These are phyloP conservation scores for Aspergillus candidus DNA, from an alignment of 2,329 filamentous ascomycete genomes.

Conservation along the genomic window DNA sequence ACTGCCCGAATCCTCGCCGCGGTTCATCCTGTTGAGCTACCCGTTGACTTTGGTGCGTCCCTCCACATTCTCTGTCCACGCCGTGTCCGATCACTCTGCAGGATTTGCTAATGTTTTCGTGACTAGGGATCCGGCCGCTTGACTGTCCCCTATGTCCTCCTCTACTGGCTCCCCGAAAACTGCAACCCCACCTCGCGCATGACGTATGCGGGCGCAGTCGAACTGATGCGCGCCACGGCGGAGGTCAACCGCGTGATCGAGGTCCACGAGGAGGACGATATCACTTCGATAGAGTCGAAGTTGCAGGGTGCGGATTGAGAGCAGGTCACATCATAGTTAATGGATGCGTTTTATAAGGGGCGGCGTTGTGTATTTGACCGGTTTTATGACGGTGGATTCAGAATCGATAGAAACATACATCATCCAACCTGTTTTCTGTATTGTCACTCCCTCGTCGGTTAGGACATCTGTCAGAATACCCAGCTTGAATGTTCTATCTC, in stretches of 20 bases:
- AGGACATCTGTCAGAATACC: no score
- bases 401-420: no score
- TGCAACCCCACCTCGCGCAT: conserved; percentile 83
- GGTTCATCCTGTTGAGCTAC: conserved; percentile 86
- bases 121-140: conserved; percentile 69
- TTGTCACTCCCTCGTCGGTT: no score
- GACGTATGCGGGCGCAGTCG: conserved; percentile 93
- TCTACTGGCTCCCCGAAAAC: conserved; percentile 91
- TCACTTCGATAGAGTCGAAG: conserved; percentile 72
- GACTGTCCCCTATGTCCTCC: conserved; percentile 85
- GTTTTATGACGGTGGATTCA: no score
- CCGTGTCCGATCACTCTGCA: no score
- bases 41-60: conserved; percentile 70
- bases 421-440: no score
- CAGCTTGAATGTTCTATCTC: no score
- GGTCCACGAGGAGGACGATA: conserved; percentile 70
- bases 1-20: conserved; percentile 83
- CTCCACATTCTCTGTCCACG: conserved; percentile 8
- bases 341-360: background rate
- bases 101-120: background rate
- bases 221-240: conserved; percentile 87
- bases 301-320: conserved; percentile 35
- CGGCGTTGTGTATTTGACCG: background rate
- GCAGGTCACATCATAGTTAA: conserved; percentile 2
- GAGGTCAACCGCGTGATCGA: conserved; percentile 87